phyloP scores from a whole-genome alignment of 495 filamentous ascomycete species.

The Neurospora sp. region DNA sequence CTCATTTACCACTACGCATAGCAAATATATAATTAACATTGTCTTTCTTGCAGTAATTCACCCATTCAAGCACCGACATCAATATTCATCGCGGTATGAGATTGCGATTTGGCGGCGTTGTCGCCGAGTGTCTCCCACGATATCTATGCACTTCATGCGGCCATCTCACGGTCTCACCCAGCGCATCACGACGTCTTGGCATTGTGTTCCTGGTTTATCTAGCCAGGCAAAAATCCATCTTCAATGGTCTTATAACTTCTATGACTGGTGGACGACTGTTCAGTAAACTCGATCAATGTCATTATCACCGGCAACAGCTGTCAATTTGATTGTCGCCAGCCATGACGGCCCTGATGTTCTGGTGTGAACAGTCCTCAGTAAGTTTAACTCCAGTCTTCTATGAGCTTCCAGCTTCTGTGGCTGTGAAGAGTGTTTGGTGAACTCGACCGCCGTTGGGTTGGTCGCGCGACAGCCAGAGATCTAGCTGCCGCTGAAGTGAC shows the following conservation, averaged over 20 bases:
- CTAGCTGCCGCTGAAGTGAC: background rate
- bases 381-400: background rate
- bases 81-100: fast-evolving
- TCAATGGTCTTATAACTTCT: background rate
- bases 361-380: background rate
- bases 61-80: too few species aligned
- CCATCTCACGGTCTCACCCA: background rate
- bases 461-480: background rate
- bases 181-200: background rate
- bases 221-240: slow-evolving; percentile 50
- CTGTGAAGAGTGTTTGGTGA: background rate
- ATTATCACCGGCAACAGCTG: too few species aligned
- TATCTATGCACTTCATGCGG: background rate
- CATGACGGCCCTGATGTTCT: background rate
- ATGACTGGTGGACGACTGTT: background rate
- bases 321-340: background rate
- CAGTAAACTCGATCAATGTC: background rate
- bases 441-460: background rate
- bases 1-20: background rate
- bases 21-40: background rate
- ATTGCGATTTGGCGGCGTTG: background rate
- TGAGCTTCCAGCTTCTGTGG: background rate
- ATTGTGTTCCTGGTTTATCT: too few species aligned
- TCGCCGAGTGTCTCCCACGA: background rate
- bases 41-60: too few species aligned